Evolutionary conservation across 441 rosid genomes (phyloP), one percentile per base, ranked within the genome.

Genomic region (Adansonia rubrostipa): DNA sequence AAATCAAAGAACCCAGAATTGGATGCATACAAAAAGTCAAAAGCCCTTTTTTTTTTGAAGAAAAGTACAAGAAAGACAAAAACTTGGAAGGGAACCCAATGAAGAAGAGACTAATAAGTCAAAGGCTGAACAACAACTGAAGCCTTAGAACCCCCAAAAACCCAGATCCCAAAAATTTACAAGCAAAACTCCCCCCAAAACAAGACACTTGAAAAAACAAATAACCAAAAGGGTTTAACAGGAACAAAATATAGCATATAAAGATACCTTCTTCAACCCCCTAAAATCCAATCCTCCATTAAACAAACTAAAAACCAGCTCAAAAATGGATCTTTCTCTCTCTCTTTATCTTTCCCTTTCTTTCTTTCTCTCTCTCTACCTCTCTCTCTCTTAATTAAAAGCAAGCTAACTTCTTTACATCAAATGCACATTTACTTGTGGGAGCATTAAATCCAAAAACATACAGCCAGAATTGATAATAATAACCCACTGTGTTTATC

Each of bases 81-180:
- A 80, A 81, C 74, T 24, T 68, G 79, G 83, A 79, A 83, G 84
- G 74, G 86, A 88, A 85, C 83, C 87, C 90, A 81, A 84, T 84
- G 88, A 82, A 85, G 81, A 74, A 33, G 36, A 33, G 74, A 80
- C 54, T 70, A 50, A 68, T 71, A 78, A 86, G 86, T 87, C 92
- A 83, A 84, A 85, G 77, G 79, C 58, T 70, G 42, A 70, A 70
- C 15, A 72, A 64, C 73, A 73, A 69, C 75, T 76, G 80, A 85
- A 90, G 89, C 87, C 93, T 86, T 86, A 84, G 88, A 89, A 87
- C 86, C 88, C 87, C 85, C 81, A 82, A 80, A 85, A 84, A 33
- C 85, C 89, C 89, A 93, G 95, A 91, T 92, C 93, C 94, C 89
- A 81, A 83, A 87, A 83, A 71, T 79, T 71, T 80, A 11, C 48